Evolutionary conservation across 2,329 filamentous ascomycete species (phyloP), one percentile per base, ranked within the genome.

Genomic region (Arthrobotrys megalospora): DNA sequence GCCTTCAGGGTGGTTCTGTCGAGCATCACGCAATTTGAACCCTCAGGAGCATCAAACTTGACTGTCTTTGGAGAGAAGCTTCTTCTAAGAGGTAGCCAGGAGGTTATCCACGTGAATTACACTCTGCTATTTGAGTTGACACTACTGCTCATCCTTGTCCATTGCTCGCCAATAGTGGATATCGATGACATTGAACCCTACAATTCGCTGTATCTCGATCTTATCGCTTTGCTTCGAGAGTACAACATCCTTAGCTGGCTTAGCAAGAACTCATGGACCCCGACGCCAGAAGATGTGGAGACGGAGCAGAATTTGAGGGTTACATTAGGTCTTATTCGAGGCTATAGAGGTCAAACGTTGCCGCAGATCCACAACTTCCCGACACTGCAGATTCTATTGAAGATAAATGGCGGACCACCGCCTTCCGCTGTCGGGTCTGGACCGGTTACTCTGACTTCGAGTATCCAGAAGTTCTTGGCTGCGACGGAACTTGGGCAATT

Each of bases 101-200:
- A 98, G 82, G 91, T 89, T 11, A 88, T 96, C 6, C 88, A 91
- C 63, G 85, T 93, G 36, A 91, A 92, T 76, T 91, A 90, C 85
- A 89, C 89, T 76, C 87, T 96, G 7, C 90, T 96, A 63, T 90
- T 96, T 79, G 93, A 95, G 82, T 89, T 98, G 73, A 86, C 98
- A 1, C 88, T 96, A 1, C 87, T 99, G 6, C 87, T 97, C 6
- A 64, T 78, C 12, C 66, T 78, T 21, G 75, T 78, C n/a, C 75
- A 14, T 88, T 96, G 8, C 94, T 97, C 83, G 91, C 98, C 87
- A 92, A 96, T 83, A 91, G 65, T 87, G 45, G 85, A 87, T 19
- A 82, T 83, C 82, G 86, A 92, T 7, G 89, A 91, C 32, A 91
- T 96, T 75, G 89, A 91, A 62, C 85, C 86, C 0, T 83, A 84